A percentile compares a stretch with the other conserved stretches of the same genome.
phyloP scores from a whole-genome alignment of 2,329 filamentous ascomycete genomes.

The Claviceps africana region DNA sequence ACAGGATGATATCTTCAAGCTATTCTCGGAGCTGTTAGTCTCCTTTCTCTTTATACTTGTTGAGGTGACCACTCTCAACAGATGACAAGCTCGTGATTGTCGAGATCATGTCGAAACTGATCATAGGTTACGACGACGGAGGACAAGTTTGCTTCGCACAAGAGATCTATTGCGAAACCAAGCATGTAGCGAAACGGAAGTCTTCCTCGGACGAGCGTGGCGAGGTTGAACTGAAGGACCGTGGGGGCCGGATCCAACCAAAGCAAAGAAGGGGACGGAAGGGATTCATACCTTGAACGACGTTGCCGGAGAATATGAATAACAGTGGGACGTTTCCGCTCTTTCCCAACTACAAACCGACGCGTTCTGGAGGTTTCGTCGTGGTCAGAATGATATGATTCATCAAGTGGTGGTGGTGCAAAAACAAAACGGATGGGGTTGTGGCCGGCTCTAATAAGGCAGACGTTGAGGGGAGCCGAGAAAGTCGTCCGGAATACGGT shows the following conservation, averaged over 20 bases:
- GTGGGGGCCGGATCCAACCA: background rate
- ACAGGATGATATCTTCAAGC: background rate
- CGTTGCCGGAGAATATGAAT: background rate
- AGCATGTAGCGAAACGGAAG: background rate
- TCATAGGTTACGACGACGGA: background rate
- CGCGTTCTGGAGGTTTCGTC: background rate
- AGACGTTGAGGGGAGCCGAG: background rate
- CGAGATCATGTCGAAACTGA: background rate
- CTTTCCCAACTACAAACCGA: background rate
- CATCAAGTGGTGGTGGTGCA: background rate
- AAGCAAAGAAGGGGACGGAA: background rate
- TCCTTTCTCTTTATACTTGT: slow-evolving; percentile 3
- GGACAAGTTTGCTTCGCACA: slow-evolving; percentile 1
- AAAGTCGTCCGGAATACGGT: background rate
- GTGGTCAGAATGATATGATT: slow-evolving; percentile 1
- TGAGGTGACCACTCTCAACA: background rate
- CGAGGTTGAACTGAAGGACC: background rate
- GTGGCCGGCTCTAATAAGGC: background rate
- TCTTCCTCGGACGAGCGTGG: background rate
- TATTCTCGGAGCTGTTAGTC: background rate
- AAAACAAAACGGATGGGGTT: background rate
- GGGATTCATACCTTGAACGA: slow-evolving; percentile 1
- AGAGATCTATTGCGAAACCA: background rate
- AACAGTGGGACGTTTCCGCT: too few relatives aligned
- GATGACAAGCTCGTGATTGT: background rate